phyloP scores from a whole-genome alignment of 176 grass and related monocot species.

The Oryza meridionalis region DNA sequence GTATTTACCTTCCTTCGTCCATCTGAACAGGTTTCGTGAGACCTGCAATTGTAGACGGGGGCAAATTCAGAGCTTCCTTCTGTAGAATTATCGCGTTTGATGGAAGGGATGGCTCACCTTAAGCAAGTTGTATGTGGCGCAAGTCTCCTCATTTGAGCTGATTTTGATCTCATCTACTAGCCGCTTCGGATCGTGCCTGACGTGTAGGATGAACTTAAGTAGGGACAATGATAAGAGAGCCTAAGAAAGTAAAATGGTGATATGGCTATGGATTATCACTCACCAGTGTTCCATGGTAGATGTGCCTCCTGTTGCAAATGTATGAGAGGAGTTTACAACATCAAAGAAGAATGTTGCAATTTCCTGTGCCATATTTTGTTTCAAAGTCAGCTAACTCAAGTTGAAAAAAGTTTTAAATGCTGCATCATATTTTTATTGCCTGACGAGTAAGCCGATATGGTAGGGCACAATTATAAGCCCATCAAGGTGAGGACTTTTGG shows the following conservation, averaged over 20 bases:
- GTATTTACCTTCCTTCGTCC: conserved; percentile 79
- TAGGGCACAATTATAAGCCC: not conserved
- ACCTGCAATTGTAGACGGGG: conserved; percentile 47
- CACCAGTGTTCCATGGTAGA: conserved; percentile 87
- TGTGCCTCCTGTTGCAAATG: conserved; percentile 87
- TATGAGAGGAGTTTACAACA: conserved; percentile 74
- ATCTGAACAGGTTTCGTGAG: conserved; percentile 84
- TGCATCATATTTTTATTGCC: not conserved
- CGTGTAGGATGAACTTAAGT: not conserved
- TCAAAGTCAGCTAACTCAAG: conserved; percentile 18
- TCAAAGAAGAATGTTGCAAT: conserved; percentile 79
- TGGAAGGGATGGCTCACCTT: conserved; percentile 52
- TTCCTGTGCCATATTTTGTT: conserved; percentile 52
- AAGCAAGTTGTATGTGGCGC: conserved; percentile 89
- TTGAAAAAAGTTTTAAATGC: not conserved
- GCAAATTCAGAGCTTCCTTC: not conserved
- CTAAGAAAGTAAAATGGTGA: not conserved
- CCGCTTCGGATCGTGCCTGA: conserved; percentile 73
- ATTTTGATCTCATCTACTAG: conserved; percentile 72
- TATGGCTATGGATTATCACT: not conserved
- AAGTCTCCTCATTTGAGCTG: conserved; percentile 74
- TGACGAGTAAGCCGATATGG: not conserved
- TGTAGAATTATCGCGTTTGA: not conserved
- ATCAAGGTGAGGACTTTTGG: not conserved
- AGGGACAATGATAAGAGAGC: not conserved